Base-by-base conservation (phyloP, 768 basidiomycete species). In the Mycena olivaceomarginata region DNA sequence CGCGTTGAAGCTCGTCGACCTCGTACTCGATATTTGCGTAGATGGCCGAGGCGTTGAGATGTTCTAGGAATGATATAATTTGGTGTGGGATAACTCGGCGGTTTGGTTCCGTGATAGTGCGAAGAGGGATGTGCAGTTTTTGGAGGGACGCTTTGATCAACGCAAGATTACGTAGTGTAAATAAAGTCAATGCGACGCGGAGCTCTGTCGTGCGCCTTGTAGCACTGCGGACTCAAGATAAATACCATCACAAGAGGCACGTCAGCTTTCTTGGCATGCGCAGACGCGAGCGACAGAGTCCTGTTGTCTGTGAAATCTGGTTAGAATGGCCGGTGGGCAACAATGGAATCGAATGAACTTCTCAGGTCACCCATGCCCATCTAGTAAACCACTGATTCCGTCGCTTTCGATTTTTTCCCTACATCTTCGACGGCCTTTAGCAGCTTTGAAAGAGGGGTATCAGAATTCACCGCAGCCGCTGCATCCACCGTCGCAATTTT, bases 11-110 rank as follows among this genome's bases (percentile, higher is more conserved):
- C 84, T 98, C 97, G 75, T 99, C 97, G 8, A 98, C 91, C 86
- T 98, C 97, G 80, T 98, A 96, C 82, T 98, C 96, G 46, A 98
- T 91, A 79, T 99, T 98, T 40, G 92, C 95, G 82, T 91, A 98
- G 4, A 98, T 43, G 22, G 86, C 86, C 2, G 85, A 91, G 31
- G 92, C 91, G 1, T 89, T 86, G 80, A 92, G 87, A 20, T 89
- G 85, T 39, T 88, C 82, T 18, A 93, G 82, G 39, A 94, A 80
- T 0, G 90, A 87, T 15, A 95, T 73, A 11, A 98, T 85, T 59
- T 87, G 88, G 0, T 85, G 81, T 3, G 96, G 95, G 5, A 98
- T 85, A 0, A 89, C 88, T 41, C 87, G 90, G n/a, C 95, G 91
- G 37, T 88, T 88, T 0, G 86, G 82, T 76, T 94, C 91, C 0